Conservation (phyloP, 805 yeast genomes). For the Suhomyces faveliae region DNA sequence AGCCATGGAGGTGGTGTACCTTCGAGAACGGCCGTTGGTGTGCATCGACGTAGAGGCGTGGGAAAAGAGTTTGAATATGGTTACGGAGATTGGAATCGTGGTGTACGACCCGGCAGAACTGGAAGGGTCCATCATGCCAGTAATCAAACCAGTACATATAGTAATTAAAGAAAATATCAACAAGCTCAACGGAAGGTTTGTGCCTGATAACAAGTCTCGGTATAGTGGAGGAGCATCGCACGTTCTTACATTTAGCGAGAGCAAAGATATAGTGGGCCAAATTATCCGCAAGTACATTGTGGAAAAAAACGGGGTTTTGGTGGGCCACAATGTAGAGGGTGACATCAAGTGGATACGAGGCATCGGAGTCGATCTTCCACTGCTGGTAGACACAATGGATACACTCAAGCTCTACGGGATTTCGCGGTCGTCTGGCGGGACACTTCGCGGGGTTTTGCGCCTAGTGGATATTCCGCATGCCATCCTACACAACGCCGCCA, state of each 20-base stretch:
- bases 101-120: constrained; percentile 22
- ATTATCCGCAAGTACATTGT: constrained; percentile 17
- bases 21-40: constrained; percentile 21
- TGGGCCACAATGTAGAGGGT: constrained; percentile 15
- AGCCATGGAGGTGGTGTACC: constrained; percentile 20
- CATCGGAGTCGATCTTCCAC: constrained; percentile 11
- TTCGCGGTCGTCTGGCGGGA: constrained; percentile 17
- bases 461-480: constrained; percentile 21
- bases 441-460: constrained; percentile 21
- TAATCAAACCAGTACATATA: constrained; percentile 19
- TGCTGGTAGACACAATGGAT: constrained; percentile 15
- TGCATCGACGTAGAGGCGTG: constrained; percentile 30
- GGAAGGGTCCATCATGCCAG: constrained; percentile 16
- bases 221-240: constrained; percentile 23
- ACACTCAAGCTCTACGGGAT: constrained; percentile 17
- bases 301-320: constrained; percentile 17
- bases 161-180: constrained; percentile 17
- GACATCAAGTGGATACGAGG: constrained; percentile 18
- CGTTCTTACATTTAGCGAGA: constrained; percentile 12
- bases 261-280: constrained; percentile 10
- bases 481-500: constrained; percentile 28
- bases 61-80: constrained; percentile 14
- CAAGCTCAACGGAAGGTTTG: constrained; percentile 17
- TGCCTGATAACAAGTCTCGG: constrained; percentile 21
- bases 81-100: constrained; percentile 27